Evolutionary conservation across 2,329 filamentous ascomycete species (phyloP).

Genomic region (Arthrobotrys pseudoclavata): DNA sequence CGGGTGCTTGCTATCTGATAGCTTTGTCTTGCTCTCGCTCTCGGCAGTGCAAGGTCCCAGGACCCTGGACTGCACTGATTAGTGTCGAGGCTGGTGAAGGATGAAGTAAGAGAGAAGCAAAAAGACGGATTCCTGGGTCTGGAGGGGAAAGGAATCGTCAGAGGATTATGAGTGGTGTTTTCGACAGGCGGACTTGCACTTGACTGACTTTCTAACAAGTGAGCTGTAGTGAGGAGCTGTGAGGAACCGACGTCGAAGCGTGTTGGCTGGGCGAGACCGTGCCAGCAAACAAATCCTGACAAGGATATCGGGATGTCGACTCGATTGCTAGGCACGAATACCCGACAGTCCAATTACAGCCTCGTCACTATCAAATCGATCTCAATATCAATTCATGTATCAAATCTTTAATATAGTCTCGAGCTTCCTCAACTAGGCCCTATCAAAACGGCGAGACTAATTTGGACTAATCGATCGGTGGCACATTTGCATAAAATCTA

Average conservation of each 20-base stretch:
- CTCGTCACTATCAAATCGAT: not conserved
- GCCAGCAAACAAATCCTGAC: conserved; percentile 27
- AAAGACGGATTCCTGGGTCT: conserved; percentile 7
- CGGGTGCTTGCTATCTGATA: conserved; percentile 7
- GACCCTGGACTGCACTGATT: conserved; percentile 14
- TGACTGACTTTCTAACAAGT: not conserved
- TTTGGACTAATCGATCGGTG: not conserved
- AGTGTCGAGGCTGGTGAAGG: not conserved
- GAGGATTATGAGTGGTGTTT: conserved; percentile 9
- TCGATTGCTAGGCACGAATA: conserved; percentile 23
- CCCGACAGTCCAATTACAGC: conserved; percentile 1
- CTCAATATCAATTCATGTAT: not conserved
- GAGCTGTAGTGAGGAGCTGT: conserved; percentile 31
- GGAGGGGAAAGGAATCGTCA: not conserved
- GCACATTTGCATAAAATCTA: not conserved
- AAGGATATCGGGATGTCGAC: conserved; percentile 34
- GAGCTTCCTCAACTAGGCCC: not conserved
- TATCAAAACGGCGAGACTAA: not conserved
- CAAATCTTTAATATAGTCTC: not conserved
- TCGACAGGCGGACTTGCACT: not conserved
- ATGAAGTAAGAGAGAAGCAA: not conserved
- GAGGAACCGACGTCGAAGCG: conserved; percentile 31
- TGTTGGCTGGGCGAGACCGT: conserved; percentile 40
- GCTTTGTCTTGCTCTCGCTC: conserved; percentile 8
- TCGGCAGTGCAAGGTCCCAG: conserved; percentile 43